Conservation (phyloP, 208 protist genomes). For the Porcisia deanei region DNA sequence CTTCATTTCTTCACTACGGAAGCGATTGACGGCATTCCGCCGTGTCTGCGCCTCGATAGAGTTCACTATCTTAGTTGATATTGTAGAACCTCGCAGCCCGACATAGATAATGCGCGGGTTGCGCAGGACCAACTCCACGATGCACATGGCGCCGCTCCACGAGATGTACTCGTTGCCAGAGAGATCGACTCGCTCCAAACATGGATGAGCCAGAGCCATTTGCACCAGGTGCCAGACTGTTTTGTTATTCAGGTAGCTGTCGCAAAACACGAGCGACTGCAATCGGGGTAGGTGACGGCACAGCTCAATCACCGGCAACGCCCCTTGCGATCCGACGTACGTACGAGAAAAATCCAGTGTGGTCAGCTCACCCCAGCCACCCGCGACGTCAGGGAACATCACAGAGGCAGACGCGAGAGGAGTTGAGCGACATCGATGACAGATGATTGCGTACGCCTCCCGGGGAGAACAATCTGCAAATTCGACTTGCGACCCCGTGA, state of each 20-base stretch:
- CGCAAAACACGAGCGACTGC: conserved; percentile 39
- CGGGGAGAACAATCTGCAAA: conserved; percentile 48
- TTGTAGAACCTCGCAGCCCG: conserved; percentile 40
- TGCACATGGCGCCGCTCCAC: conserved; percentile 79
- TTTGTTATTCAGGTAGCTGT: conserved; percentile 81
- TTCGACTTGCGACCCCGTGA: conserved; percentile 40
- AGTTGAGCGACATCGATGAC: conserved; percentile 35
- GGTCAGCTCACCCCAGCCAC: conserved; percentile 44
- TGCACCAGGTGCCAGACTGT: conserved; percentile 57
- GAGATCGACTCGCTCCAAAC: conserved; percentile 60
- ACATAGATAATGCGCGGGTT: conserved; percentile 65
- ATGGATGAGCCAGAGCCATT: conserved; percentile 60
- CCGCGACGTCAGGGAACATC: conserved; percentile 48
- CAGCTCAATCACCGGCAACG: conserved; percentile 48
- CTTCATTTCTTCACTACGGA: conserved; percentile 15
- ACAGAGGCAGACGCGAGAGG: conserved; percentile 39
- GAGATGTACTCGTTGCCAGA: conserved; percentile 69
- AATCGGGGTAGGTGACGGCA: conserved; percentile 63
- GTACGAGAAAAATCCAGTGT: conserved; percentile 57
- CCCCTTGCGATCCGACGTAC: conserved; percentile 70
- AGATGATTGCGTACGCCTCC: conserved; percentile 57
- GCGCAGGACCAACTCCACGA: conserved; percentile 48
- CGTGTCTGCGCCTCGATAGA: conserved; percentile 57
- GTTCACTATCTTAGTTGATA: conserved; percentile 36
- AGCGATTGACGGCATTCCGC: conserved; percentile 52